Evolutionary conservation across 2,329 filamentous ascomycete genomes (phyloP).

Genomic region (Neobulgaria alba): DNA sequence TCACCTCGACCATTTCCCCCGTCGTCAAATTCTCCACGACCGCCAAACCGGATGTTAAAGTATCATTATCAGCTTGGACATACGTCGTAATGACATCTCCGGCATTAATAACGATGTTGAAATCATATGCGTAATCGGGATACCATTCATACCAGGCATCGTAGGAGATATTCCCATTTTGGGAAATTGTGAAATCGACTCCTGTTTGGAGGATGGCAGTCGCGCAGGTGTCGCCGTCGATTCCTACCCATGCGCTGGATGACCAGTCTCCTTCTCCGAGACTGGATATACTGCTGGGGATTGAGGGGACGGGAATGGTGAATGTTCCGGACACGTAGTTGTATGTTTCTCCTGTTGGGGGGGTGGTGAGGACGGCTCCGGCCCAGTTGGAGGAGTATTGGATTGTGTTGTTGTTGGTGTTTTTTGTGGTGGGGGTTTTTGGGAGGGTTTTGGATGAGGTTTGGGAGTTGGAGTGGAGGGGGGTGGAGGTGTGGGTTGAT

Average conservation of each 20-base stretch:
- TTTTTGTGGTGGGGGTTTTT: neutral
- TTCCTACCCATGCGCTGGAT: slow-evolving; percentile 50
- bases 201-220: slow-evolving; percentile 49
- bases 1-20: slow-evolving; percentile 34
- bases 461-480: too few relatives aligned
- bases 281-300: slow-evolving; percentile 18
- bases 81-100: slow-evolving; percentile 37
- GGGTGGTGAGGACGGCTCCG: slow-evolving; percentile 30
- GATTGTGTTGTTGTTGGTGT: slow-evolving; percentile 6
- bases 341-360: slow-evolving; percentile 25
- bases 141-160: slow-evolving; percentile 56
- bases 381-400: slow-evolving; percentile 30
- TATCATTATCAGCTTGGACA: slow-evolving; percentile 31
- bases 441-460: too few relatives aligned
- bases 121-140: slow-evolving; percentile 46
- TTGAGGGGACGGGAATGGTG: slow-evolving; percentile 29
- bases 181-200: slow-evolving; percentile 44
- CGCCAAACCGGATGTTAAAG: slow-evolving; percentile 34
- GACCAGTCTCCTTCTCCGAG: slow-evolving; percentile 26
- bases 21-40: slow-evolving; percentile 38
- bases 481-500: too few relatives aligned
- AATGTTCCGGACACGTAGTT: slow-evolving; percentile 31
- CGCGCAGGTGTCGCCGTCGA: slow-evolving; percentile 49
- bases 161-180: slow-evolving; percentile 33
- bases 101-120: slow-evolving; percentile 37